phyloP scores from a whole-genome alignment of 2,329 filamentous ascomycete genomes.

The Colletotrichum tanaceti region DNA sequence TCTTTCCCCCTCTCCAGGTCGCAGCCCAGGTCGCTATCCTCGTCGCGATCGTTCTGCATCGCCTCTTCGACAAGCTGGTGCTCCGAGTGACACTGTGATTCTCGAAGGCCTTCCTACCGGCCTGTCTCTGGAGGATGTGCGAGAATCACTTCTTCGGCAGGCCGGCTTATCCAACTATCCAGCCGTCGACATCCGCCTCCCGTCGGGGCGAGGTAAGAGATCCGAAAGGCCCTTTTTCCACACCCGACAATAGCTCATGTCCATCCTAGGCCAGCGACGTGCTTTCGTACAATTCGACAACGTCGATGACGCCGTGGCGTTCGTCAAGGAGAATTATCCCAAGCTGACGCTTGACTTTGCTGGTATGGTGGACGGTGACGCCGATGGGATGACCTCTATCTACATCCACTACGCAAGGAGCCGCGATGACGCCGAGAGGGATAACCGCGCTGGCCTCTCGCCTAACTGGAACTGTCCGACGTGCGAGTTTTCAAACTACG shows the following conservation, averaged over 20 bases:
- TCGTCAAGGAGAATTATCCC: slow-evolving; percentile 58
- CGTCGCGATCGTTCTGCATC: slow-evolving; percentile 41
- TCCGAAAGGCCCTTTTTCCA: too few species aligned
- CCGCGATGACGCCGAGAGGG: slow-evolving; percentile 49
- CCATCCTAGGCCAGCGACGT: slow-evolving; percentile 50
- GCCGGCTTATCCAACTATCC: slow-evolving; percentile 52
- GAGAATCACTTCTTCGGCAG: slow-evolving; percentile 50
- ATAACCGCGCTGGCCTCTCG: slow-evolving; percentile 41
- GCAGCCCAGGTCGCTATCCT: slow-evolving; percentile 38
- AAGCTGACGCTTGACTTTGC: slow-evolving; percentile 52
- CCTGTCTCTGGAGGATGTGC: slow-evolving; percentile 64
- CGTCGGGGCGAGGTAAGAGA: slow-evolving; percentile 43
- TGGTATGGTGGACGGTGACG: slow-evolving; percentile 52
- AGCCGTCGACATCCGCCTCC: slow-evolving; percentile 54
- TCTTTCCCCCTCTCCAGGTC: slow-evolving; percentile 35
- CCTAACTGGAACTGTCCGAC: slow-evolving; percentile 49
- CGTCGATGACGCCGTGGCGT: slow-evolving; percentile 54
- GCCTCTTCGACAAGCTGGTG: slow-evolving; percentile 53
- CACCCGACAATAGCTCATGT: slow-evolving; percentile 3
- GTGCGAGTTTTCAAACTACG: slow-evolving; percentile 56
- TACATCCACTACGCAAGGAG: slow-evolving; percentile 57
- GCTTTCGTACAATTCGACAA: slow-evolving; percentile 58
- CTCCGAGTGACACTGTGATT: slow-evolving; percentile 64
- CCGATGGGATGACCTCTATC: slow-evolving; percentile 53
- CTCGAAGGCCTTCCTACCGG: slow-evolving; percentile 64